These are phyloP conservation scores for Sanguinoderma infundibulare DNA, from an alignment of 1,284 basidiomycete species.

Conservation along the genomic window DNA sequence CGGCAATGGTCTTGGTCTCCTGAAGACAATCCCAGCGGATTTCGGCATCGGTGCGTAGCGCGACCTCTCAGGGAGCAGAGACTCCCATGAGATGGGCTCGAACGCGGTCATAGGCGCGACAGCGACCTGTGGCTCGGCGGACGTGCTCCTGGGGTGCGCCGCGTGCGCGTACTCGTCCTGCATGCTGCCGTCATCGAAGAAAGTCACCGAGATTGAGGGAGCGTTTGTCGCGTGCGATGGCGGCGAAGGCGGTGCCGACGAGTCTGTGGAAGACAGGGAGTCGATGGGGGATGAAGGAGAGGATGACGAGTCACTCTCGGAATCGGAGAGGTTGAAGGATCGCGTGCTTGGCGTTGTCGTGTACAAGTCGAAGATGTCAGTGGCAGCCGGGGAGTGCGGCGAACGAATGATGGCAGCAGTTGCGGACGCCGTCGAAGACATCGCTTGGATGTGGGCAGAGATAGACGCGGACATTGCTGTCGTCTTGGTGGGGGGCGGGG, in stretches of 20 bases:
- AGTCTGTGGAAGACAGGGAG: slow-evolving; percentile 7
- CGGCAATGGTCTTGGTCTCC: slow-evolving; percentile 16
- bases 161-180: not conserved
- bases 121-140: not conserved
- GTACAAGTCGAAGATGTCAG: slow-evolving; percentile 27
- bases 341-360: slow-evolving; percentile 13
- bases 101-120: slow-evolving; percentile 5
- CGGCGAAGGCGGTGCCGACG: not conserved
- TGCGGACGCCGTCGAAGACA: slow-evolving; percentile 12
- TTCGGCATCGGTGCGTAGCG: slow-evolving; percentile 5
- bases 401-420: slow-evolving; percentile 24
- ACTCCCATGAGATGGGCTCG: slow-evolving; percentile 5
- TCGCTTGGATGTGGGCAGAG: slow-evolving; percentile 14
- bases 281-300: slow-evolving; percentile 20
- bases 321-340: slow-evolving; percentile 15
- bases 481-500: slow-evolving; percentile 6
- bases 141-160: not conserved
- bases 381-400: slow-evolving; percentile 29
- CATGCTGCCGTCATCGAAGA: slow-evolving; percentile 13
- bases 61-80: slow-evolving; percentile 2
- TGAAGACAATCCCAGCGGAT: slow-evolving; percentile 2
- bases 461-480: slow-evolving; percentile 5
- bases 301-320: slow-evolving; percentile 15
- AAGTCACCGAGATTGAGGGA: slow-evolving; percentile 25
- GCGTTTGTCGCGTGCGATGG: slow-evolving; percentile 14